phyloP scores from a whole-genome alignment of 306 rosid genomes.

The Lotus japonicus region DNA sequence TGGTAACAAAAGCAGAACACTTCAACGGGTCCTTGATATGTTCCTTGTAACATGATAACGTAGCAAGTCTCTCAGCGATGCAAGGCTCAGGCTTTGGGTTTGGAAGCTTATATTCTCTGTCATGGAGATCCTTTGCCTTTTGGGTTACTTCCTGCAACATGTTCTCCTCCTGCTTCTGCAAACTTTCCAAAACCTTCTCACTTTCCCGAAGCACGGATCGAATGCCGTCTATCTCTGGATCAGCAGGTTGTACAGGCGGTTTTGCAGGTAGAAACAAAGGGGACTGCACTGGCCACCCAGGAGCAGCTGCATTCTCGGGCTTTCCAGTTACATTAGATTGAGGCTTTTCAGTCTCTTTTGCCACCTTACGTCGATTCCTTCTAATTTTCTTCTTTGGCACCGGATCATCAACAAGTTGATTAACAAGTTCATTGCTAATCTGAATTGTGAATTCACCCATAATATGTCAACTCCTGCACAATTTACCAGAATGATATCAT shows the following conservation, averaged over 20 bases:
- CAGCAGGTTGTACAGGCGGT: constrained; percentile 38
- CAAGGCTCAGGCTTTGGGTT: constrained; percentile 68
- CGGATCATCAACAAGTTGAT: constrained; percentile 50
- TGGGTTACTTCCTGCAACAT: constrained; percentile 75
- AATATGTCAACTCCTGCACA: neutral
- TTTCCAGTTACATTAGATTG: constrained; percentile 40
- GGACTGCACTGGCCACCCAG: constrained; percentile 69
- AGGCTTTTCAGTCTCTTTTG: constrained; percentile 40
- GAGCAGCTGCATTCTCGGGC: constrained; percentile 37
- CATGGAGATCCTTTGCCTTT: constrained; percentile 83
- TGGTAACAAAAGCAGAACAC: constrained; percentile 62
- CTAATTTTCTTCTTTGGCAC: constrained; percentile 52
- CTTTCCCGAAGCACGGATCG: constrained; percentile 61
- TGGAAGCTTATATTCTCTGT: constrained; percentile 86
- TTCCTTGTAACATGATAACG: constrained; percentile 73
- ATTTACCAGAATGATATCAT: neutral
- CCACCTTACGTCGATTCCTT: constrained; percentile 47
- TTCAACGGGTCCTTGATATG: constrained; percentile 63
- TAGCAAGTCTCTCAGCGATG: constrained; percentile 57
- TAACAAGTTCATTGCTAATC: constrained; percentile 63
- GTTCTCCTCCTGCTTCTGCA: constrained; percentile 74
- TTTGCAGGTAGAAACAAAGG: constrained; percentile 49
- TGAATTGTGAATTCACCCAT: constrained; percentile 92
- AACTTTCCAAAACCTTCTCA: constrained; percentile 63
- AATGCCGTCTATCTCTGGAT: constrained; percentile 57